phyloP scores from a whole-genome alignment of 352 stramenopile species.

The Phytophthora sp. region DNA sequence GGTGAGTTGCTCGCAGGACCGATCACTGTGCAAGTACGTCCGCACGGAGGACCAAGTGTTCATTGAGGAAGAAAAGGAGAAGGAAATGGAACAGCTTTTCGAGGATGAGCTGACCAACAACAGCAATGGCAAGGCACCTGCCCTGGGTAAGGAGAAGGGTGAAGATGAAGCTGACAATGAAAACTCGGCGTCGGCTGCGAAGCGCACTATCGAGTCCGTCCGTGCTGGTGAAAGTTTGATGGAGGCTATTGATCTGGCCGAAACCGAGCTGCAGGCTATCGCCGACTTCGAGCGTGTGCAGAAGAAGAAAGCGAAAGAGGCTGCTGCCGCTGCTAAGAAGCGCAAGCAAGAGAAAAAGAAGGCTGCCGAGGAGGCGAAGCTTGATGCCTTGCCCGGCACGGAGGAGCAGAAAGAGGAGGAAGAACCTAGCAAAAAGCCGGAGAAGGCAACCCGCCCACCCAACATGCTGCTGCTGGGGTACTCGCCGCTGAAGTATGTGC shows the following conservation, averaged over 20 bases:
- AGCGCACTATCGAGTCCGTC: constrained; percentile 93
- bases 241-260: constrained; percentile 94
- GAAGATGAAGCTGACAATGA: constrained; percentile 43
- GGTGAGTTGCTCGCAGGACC: constrained; percentile 96
- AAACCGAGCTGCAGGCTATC: constrained; percentile 91
- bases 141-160: constrained; percentile 66
- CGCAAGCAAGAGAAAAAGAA: constrained; percentile 43
- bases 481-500: constrained; percentile 93
- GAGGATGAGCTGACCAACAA: constrained; percentile 90
- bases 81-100: constrained; percentile 96
- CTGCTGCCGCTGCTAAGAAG: constrained; percentile 70
- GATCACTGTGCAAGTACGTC: constrained; percentile 97
- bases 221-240: constrained; percentile 92
- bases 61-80: constrained; percentile 97
- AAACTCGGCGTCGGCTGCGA: constrained; percentile 88
- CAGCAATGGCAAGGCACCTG: constrained; percentile 69
- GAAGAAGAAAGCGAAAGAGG: constrained; percentile 64
- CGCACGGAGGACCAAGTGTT: constrained; percentile 97
- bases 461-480: constrained; percentile 97
- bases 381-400: constrained; percentile 34
- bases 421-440: constrained; percentile 39
- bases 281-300: constrained; percentile 69
- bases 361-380: constrained; percentile 46
- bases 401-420: constrained; percentile 31
- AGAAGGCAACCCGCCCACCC: constrained; percentile 61